Evolutionary conservation across 306 rosid species (phyloP).

Genomic region (Fagus sylvatica): DNA sequence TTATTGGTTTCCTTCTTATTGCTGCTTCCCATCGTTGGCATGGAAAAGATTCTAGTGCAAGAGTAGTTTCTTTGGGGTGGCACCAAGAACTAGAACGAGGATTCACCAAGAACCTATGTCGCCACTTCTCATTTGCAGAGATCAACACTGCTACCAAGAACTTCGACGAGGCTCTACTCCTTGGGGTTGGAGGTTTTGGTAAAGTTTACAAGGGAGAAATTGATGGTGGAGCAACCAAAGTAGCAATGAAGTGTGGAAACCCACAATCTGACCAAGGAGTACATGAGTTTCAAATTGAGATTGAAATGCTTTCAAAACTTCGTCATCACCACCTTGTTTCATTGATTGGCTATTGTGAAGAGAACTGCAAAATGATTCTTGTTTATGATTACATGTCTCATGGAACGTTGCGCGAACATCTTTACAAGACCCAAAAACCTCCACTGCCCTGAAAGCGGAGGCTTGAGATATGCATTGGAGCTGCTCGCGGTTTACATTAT

Average conservation of each 20-base stretch:
- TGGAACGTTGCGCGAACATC: slow-evolving; percentile 92
- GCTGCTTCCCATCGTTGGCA: too few species aligned
- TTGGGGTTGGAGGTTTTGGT: slow-evolving; percentile 96
- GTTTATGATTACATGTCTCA: slow-evolving; percentile 90
- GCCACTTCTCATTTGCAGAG: too few species aligned
- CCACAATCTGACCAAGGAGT: slow-evolving; percentile 88
- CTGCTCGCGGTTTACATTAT: slow-evolving; percentile 12
- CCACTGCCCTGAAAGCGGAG: slow-evolving; percentile 19
- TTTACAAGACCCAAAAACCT: slow-evolving; percentile 81
- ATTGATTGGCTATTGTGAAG: slow-evolving; percentile 87
- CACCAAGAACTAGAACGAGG: slow-evolving; percentile 23
- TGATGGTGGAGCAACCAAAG: slow-evolving; percentile 68
- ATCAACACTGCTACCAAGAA: too few species aligned
- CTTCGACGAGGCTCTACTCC: slow-evolving; percentile 57
- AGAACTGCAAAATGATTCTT: slow-evolving; percentile 91
- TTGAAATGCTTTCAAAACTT: slow-evolving; percentile 97
- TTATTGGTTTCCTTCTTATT: slow-evolving; percentile 54
- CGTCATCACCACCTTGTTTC: slow-evolving; percentile 97
- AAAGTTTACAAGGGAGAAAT: slow-evolving; percentile 90
- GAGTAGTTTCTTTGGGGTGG: slow-evolving; percentile 80
- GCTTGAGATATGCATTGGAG: slow-evolving; percentile 80
- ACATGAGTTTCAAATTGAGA: slow-evolving; percentile 93
- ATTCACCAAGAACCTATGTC: too few species aligned
- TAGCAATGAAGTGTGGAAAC: slow-evolving; percentile 71
- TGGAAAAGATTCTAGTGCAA: slow-evolving; percentile 83